Evolutionary conservation across 2,329 filamentous ascomycete species (phyloP), one percentile per base, ranked within the genome.

Genomic region (Mollisia scopiformis): DNA sequence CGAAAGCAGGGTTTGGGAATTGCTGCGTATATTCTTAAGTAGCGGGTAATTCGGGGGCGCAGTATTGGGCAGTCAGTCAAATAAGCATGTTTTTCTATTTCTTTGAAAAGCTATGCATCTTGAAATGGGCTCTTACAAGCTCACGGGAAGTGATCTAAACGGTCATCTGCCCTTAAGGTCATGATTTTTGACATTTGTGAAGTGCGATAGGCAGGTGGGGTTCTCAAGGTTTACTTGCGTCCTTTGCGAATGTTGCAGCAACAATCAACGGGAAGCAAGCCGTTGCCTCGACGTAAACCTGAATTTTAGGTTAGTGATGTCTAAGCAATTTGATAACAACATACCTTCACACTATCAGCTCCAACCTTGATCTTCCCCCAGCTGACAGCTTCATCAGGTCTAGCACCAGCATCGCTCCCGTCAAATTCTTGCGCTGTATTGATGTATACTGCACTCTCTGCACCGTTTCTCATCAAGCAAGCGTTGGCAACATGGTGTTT

Each of bases 401-500:
- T 83, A 3, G 95, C 95, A 1, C 95, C 95, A 0, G 95, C 94
- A 78, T 99, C 95, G 70, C 93, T 97, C 2, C 95, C 95, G 74
- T 99, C 95, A 74, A 97, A 99, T 75, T 99, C 95, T 75, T 97
- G 93, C 0, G 88, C 95, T 1, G 95, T 99, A 77, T 99, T 99
- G 76, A 99, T 92, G 75, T 97, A 99, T 1, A 99, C 95, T 1
- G 95, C 95, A 64, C 91, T 94, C 76, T 99, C 95, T 16, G 95
- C 95, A 1, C 95, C 95, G 71, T 99, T 99, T 53, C 95, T 87
- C 95, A 99, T 98, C 70, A 99, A 76, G 70, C 93, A 97, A 2
- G 95, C 95, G 75, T 99, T 99, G 55, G 95, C 93, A 73, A 99
- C 98, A 75, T 99, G 95, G 72, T 99, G 95, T 80, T 99, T 99